Evolutionary conservation across 257 asterid genomes (phyloP), one percentile per base, ranked within the genome.

Genomic region (Buddleja alternifolia): DNA sequence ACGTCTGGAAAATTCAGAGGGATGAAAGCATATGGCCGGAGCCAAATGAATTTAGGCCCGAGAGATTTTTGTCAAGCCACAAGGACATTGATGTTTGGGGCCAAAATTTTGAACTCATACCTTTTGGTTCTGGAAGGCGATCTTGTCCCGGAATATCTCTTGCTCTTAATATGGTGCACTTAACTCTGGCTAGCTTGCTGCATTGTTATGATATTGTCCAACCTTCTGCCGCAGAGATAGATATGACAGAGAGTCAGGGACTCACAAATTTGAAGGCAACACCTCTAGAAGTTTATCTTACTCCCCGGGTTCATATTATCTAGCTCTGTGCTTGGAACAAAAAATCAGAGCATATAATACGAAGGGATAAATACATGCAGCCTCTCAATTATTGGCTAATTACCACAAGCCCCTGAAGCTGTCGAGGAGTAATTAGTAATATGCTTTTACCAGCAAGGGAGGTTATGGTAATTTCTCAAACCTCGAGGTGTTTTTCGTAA

Each of bases 221-320:
- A 17, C 66, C 74, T n/a, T 20, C 19, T 45, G 67, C 12, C 34
- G 53, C 17, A 9, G 69, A 74, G 39, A 68, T 74, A 17, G 75
- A 74, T 19, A 74, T 74, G 79, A 67, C 79, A 0, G 74, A 60
- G 71, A 61, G 79, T 46, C 60, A 46, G 0, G 78, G 74, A 1
- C 44, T 67, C 44, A 74, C 70, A 0, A 67, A 67, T 41, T 23
- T n/a, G n/a, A n/a, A n/a, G n/a, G n/a, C n/a, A n/a, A n/a, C n/a
- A n/a, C n/a, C n/a, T n/a, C n/a, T n/a, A n/a, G n/a, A n/a, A n/a
- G n/a, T n/a, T n/a, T n/a, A n/a, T n/a, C n/a, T n/a, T n/a, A n/a
- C n/a, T n/a, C 75, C 74, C 0, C 67, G 67, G 12, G 54, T 67
- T 15, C 4, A 4, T n/a, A n/a, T n/a, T n/a, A n/a, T n/a, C n/a